Evolutionary conservation across 83 land plant genomes (phyloP).

Genomic region (Larix sibirica): DNA sequence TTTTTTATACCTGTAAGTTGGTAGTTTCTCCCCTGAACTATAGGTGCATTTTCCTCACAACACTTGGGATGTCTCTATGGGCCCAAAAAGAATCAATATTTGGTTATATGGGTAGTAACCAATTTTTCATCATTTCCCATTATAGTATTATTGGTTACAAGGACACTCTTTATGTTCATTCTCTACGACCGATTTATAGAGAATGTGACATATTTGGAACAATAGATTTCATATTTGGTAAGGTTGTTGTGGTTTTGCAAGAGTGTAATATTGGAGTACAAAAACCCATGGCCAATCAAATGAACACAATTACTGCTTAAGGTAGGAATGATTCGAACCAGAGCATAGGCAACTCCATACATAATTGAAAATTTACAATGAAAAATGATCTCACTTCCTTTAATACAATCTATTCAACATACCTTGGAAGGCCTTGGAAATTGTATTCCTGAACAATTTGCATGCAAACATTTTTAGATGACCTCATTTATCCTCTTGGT

Average conservation of each 20-base stretch:
- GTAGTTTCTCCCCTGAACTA: too few species aligned
- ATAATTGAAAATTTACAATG: background rate
- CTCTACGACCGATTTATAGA: too few species aligned
- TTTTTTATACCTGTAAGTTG: too few species aligned
- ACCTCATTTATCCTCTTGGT: slow-evolving; percentile 26
- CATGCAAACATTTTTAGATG: slow-evolving; percentile 11
- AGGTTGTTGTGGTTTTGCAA: background rate
- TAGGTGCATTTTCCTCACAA: too few species aligned
- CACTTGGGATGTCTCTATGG: too few species aligned
- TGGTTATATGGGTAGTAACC: too few species aligned
- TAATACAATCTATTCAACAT: background rate
- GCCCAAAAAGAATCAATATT: too few species aligned
- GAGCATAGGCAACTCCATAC: background rate
- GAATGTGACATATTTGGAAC: too few species aligned
- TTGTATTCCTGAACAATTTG: slow-evolving; percentile 21
- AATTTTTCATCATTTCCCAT: too few species aligned
- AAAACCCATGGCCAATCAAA: background rate
- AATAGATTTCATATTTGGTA: too few species aligned
- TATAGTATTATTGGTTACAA: too few species aligned
- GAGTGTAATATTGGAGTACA: background rate
- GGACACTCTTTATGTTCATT: too few species aligned
- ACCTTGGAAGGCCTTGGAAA: slow-evolving; percentile 36
- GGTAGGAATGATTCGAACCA: background rate
- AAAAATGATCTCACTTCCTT: background rate
- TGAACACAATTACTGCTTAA: background rate